These are phyloP conservation scores for Eragrostis tef DNA, from an alignment of 202 grass and related monocot species.

Conservation along the genomic window DNA sequence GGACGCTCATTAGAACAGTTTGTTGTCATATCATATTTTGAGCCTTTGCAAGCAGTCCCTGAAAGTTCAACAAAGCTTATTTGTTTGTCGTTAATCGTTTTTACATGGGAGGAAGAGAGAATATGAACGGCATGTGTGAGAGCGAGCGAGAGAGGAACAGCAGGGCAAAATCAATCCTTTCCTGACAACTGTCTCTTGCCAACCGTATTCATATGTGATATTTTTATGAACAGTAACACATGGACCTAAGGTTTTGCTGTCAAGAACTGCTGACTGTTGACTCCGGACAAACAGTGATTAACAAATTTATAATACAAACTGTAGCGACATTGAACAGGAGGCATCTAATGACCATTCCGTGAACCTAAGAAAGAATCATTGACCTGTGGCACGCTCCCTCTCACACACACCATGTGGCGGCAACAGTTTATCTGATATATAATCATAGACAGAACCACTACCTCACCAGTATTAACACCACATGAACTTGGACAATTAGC, in stretches of 20 bases:
- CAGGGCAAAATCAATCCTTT: conserved; percentile 40
- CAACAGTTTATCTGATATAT: conserved; percentile 34
- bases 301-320: neutral
- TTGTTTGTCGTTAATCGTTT: conserved; percentile 17
- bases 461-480: conserved; percentile 41
- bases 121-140: neutral
- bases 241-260: neutral
- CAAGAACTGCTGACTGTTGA: conserved; percentile 13
- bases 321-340: conserved; percentile 18
- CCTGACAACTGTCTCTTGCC: conserved; percentile 20
- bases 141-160: neutral
- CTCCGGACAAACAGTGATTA: conserved; percentile 29
- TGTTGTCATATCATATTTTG: conserved; percentile 16
- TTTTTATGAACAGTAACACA: conserved; percentile 1
- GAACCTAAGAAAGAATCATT: conserved; percentile 38
- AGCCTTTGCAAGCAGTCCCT: conserved; percentile 23
- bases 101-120: neutral
- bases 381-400: neutral
- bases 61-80: neutral
- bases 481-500: conserved; percentile 42
- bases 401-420: conserved; percentile 41
- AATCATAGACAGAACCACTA: conserved; percentile 35
- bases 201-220: conserved; percentile 5
- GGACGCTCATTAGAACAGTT: neutral
- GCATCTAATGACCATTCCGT: conserved; percentile 36